Base-by-base conservation (phyloP, 441 rosid genomes). In the Pelargonium cotyledonis region DNA sequence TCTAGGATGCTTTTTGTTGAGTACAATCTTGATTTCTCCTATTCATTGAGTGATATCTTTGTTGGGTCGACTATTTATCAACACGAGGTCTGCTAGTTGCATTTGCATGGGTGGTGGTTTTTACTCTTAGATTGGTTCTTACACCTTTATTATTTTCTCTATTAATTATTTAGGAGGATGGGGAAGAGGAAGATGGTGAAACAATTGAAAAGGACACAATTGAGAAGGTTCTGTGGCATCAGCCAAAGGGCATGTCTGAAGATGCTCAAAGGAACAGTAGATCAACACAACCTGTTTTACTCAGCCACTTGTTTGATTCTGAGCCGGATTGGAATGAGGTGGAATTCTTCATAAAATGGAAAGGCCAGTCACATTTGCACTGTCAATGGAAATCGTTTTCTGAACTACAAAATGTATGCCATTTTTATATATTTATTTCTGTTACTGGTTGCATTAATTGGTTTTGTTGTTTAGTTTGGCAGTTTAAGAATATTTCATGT, bases 211-310 rank as follows among this genome's bases (percentile, higher is more conserved):
- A 86, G 80, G 99, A 95, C 72, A 81, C 81, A 73, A 91, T 95
- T 77, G 99, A 95, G 80, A 89, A 86, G 80, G 97, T 95, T 73
- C 83, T 95, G 43, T 95, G 99, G 99, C 98, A 95, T 84, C 99
- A 92, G 81, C 94, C 88, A 41, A 95, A 75, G 80, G 91, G 97
- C 77, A 82, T 72, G 79, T 86, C 94, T 76, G 97, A 91, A 80
- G 95, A 85, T 67, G 91, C 88, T 72, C 68, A 65, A 47, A 82
- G 76, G 74, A 84, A 82, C 72, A 84, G 80, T 75, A 85, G 83
- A 79, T 84, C 91, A 63, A 74, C 82, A 12, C 94, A 86, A 71
- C 99, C 99, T 77, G 84, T 84, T 76, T 76, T 92, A 55, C 68
- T 85, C 51, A 86, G 88, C 84, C 85, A 84, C 80, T 76, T 90